Evolutionary conservation across 176 grass and related monocot species (phyloP), one percentile per base, ranked within the genome.

Genomic region (Tillandsia fasciculata): DNA sequence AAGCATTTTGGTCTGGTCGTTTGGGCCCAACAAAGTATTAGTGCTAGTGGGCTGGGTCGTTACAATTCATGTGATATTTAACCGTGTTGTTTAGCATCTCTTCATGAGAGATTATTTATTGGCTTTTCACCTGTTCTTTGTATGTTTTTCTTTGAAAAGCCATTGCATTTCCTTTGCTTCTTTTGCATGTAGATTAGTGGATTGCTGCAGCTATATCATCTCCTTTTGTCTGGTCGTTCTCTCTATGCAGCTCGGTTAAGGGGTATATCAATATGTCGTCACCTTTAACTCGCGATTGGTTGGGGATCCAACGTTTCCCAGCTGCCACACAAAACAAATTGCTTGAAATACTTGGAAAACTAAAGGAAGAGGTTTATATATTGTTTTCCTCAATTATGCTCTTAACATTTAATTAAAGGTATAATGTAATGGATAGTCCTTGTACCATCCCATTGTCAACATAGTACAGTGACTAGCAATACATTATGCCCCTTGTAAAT

Each of bases 291-390:
- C 87, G 89, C 64, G 94, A 99, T 74, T 99, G 94, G 87, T 29
- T 6, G 15, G 89, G 89, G 51, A 82, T 99, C 69, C 84, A 86
- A 73, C 72, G 87, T 76, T 99, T 99, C 67, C 94, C 89, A 20
- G 79, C 79, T 77, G 86, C 81, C 22, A 92, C 93, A 42, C 86
- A 87, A 82, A 89, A 76, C 83, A 93, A 92, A 64, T 80, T 99
- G 64, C 83, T 81, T 70, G 94, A 99, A 79, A 83, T 93, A 56
- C 78, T 92, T 28, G 86, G 89, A 51, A 89, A 88, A 70, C 71
- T 89, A 52, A 89, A 89, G 80, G 78, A 83, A 72, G 84, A 99
- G 83, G 94, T 93, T 78, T 14, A 2, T 63, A 27, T 68, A 8
- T 53, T 74, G 52, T 52, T 59, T n/a, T 42, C 33, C 20, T 72